These are phyloP conservation scores for Mikania micrantha DNA, from an alignment of 129 eudicot species.

Conservation along the genomic window DNA sequence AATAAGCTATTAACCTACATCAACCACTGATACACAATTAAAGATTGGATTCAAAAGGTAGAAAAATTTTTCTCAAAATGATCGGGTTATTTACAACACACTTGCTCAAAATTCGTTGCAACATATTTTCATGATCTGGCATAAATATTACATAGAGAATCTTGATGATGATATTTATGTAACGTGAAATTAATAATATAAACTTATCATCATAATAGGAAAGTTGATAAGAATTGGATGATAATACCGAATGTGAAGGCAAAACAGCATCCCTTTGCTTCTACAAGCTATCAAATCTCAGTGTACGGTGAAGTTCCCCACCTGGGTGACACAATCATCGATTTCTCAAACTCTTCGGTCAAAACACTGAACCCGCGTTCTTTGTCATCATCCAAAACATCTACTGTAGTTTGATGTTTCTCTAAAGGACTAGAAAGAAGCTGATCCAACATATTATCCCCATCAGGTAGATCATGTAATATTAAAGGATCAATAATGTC, in stretches of 20 bases:
- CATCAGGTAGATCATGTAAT: slow-evolving; percentile 40
- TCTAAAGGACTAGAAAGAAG: slow-evolving; percentile 53
- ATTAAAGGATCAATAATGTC: slow-evolving; percentile 31
- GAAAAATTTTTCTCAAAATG: neutral
- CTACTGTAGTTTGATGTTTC: slow-evolving; percentile 5
- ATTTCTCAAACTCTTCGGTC: slow-evolving; percentile 25
- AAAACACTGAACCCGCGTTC: slow-evolving; percentile 17
- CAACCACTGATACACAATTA: neutral
- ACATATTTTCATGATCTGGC: neutral
- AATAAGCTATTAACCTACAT: neutral
- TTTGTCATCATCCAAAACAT: slow-evolving; percentile 10
- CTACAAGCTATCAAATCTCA: slow-evolving; percentile 6
- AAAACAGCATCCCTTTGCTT: slow-evolving; percentile 1
- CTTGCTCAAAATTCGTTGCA: neutral
- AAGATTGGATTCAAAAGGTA: neutral
- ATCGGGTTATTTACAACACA: neutral
- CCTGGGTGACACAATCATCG: slow-evolving; percentile 20
- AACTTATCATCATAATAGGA: slow-evolving; percentile 1
- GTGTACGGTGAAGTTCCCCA: slow-evolving; percentile 10
- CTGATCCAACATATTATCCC: slow-evolving; percentile 51
- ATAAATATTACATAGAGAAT: neutral
- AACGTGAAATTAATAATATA: slow-evolving; percentile 6
- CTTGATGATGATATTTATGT: neutral
- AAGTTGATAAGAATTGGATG: neutral
- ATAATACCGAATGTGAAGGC: neutral